Base-by-base conservation (phyloP, 2,329 filamentous ascomycete species). In the Fusarium brachygibbosum region DNA sequence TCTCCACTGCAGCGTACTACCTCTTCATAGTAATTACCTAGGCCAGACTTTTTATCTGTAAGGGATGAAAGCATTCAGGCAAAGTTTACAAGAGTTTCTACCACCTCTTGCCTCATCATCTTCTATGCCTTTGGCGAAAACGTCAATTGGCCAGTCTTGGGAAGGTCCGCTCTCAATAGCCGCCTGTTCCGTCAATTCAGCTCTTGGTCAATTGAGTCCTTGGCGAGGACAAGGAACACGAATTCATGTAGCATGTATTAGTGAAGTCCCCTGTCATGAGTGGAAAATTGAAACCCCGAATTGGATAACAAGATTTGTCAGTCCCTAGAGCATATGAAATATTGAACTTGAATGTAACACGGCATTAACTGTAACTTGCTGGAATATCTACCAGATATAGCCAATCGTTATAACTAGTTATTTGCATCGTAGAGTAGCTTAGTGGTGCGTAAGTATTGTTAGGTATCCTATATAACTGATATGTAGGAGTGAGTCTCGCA, bases 141-240 rank as follows among this genome's bases (percentile, higher is more conserved):
- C 17, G 21, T 25, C 16, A 9, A 17, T 42, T 25, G 40, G 34
- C 10, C 17, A 9, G 23, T n/a, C 23, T 28, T 17, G n/a, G 25
- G 16, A 28, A 28, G 13, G 19, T 23, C 23, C 19, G 19, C 21
- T 59, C 37, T 28, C 23, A 11, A 42, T n/a, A 45, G 44, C 44
- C 41, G 32, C 46, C 48, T 40, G 46, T 51, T 66, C 66, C 52
- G 50, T 51, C 52, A 49, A 58, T 59, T 56, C 44, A 53, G 44
- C 19, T 32, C 11, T 25, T 21, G 6, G 49, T 29, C 28, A 31
- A 23, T 19, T 34, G 14, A 19, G 16, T n/a, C 16, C 7, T 14
- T 16, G 17, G 23, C 34, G 6, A 45, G n/a, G 2, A 29, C 11
- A 12, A n/a, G n/a, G 32, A 8, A 16, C 11, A 35, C n/a, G 34